Conservation (phyloP, 176 grass and related monocot genomes). For the Eragrostis curvula region DNA sequence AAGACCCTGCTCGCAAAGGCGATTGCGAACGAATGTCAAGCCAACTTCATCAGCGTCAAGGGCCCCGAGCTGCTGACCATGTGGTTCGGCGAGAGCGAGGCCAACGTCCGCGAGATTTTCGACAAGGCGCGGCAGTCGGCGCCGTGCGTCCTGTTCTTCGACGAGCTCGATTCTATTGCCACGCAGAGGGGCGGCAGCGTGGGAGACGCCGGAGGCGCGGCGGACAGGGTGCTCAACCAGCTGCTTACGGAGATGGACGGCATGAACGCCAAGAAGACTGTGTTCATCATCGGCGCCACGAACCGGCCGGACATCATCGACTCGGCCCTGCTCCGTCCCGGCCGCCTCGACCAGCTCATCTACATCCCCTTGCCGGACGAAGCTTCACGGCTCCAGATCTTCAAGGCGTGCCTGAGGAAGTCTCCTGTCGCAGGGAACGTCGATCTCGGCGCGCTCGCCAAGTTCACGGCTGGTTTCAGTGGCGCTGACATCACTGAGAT, state of each 20-base stretch:
- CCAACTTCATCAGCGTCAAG: slow-evolving; percentile 72
- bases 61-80: slow-evolving; percentile 64
- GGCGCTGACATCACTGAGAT: slow-evolving; percentile 71
- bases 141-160: slow-evolving; percentile 63
- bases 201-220: slow-evolving; percentile 58
- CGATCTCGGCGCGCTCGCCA: slow-evolving; percentile 46
- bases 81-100: slow-evolving; percentile 79
- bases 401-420: slow-evolving; percentile 55
- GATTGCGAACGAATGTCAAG: slow-evolving; percentile 69
- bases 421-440: slow-evolving; percentile 21
- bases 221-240: slow-evolving; percentile 58
- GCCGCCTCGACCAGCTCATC: slow-evolving; percentile 66
- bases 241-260: slow-evolving; percentile 71
- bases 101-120: slow-evolving; percentile 65
- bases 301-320: slow-evolving; percentile 70
- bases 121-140: slow-evolving; percentile 67
- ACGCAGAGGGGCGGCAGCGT: slow-evolving; percentile 51
- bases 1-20: slow-evolving; percentile 67
- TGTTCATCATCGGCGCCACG: slow-evolving; percentile 68
- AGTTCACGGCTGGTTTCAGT: slow-evolving; percentile 58
- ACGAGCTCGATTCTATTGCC: slow-evolving; percentile 73
- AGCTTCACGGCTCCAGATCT: slow-evolving; percentile 49
- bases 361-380: slow-evolving; percentile 71
- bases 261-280: slow-evolving; percentile 66
- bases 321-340: slow-evolving; percentile 57